phyloP scores from a whole-genome alignment of 805 yeast species.

The Candida piceae region DNA sequence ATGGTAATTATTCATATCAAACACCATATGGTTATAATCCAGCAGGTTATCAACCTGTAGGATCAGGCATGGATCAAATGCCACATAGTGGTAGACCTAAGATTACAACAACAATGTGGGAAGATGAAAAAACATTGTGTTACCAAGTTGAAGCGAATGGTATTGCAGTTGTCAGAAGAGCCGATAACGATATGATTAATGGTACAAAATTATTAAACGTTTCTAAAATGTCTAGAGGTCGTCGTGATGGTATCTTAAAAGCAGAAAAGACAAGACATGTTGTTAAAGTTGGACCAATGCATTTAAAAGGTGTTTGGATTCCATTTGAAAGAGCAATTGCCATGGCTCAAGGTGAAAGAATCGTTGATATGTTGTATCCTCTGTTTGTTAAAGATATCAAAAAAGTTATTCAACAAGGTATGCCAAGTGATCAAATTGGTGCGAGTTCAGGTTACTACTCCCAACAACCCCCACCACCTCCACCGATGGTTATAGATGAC shows the following conservation, averaged over 20 bases:
- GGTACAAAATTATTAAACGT: constrained; percentile 64
- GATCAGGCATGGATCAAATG: constrained; percentile 1
- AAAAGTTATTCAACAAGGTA: constrained; percentile 29
- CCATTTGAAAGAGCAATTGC: constrained; percentile 65
- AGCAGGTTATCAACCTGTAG: constrained; percentile 10
- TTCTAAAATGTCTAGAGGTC: constrained; percentile 66
- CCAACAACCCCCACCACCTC: too few species aligned
- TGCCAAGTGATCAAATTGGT: constrained; percentile 23
- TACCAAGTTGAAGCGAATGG: constrained; percentile 67
- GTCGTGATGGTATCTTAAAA: constrained; percentile 66
- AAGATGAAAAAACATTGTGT: constrained; percentile 62
- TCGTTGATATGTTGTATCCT: constrained; percentile 49
- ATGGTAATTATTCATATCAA: too few species aligned
- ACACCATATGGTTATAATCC: too few species aligned
- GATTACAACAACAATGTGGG: constrained; percentile 71
- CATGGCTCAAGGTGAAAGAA: constrained; percentile 62
- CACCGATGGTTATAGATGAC: too few species aligned
- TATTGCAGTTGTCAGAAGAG: constrained; percentile 58
- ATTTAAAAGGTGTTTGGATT: constrained; percentile 67
- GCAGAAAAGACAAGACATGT: constrained; percentile 60
- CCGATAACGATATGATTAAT: constrained; percentile 65
- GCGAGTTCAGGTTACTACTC: too few species aligned
- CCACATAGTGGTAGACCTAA: constrained; percentile 47
- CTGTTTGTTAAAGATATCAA: constrained; percentile 59
- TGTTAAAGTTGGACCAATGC: constrained; percentile 66